Percentiles rank a stretch among this genome's conserved stretches.
phyloP scores from a whole-genome alignment of 441 rosid species.

The Arabidopsis lyrata region DNA sequence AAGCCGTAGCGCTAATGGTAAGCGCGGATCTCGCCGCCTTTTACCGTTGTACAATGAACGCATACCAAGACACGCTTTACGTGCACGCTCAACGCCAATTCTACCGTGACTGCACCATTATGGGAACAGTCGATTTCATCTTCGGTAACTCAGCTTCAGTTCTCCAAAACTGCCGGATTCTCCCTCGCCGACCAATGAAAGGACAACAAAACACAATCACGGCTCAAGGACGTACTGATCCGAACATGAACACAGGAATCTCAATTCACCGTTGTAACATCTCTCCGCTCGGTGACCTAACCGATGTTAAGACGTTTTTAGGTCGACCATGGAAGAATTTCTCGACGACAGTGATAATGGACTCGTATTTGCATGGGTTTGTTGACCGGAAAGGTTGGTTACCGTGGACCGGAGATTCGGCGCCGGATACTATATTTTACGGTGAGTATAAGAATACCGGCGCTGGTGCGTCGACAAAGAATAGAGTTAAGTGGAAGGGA shows the following conservation, averaged over 20 bases:
- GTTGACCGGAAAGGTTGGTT: constrained; percentile 63
- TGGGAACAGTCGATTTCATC: constrained; percentile 79
- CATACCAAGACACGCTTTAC: constrained; percentile 79
- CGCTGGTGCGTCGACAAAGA: constrained; percentile 50
- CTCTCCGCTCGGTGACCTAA: constrained; percentile 51
- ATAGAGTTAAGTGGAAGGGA: constrained; percentile 69
- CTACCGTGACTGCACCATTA: constrained; percentile 68
- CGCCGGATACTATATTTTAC: constrained; percentile 53
- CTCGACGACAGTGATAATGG: constrained; percentile 61
- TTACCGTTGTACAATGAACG: constrained; percentile 66
- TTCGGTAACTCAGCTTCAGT: constrained; percentile 81
- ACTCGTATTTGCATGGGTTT: constrained; percentile 51
- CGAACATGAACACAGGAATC: constrained; percentile 79
- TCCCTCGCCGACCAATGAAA: constrained; percentile 55
- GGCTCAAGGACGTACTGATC: constrained; percentile 71
- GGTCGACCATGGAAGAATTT: constrained; percentile 80
- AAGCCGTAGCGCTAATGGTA: constrained; percentile 77
- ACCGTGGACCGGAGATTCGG: constrained; percentile 57
- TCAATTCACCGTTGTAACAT: constrained; percentile 68
- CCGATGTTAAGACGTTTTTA: constrained; percentile 53
- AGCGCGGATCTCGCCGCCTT: constrained; percentile 62
- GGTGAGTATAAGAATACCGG: constrained; percentile 67
- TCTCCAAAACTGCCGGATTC: constrained; percentile 63
- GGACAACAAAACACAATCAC: constrained; percentile 75
- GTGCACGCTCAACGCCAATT: constrained; percentile 70